Evolutionary conservation across 805 yeast genomes (phyloP), one percentile per base, ranked within the genome.

Genomic region (Zygotorulaspora chibaensis): DNA sequence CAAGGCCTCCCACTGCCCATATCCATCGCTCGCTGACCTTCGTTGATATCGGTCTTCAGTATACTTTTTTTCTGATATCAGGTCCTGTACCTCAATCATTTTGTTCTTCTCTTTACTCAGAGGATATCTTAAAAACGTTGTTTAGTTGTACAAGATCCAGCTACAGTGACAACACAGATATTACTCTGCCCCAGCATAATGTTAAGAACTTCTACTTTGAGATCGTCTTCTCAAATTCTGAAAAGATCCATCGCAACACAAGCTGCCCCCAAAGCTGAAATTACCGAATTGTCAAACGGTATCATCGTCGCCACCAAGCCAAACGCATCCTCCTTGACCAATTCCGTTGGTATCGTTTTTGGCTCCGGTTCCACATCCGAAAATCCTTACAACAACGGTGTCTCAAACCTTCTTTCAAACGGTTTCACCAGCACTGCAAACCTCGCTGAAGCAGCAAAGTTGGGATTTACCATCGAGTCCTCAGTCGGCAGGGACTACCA

Each of bases 341-440:
- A 87, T 40, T 74, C 87, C 30, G 73, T 83, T 55, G 91, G 93
- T 67, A 68, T 83, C 47, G 85, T 75, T 66, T 71, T 75, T 63
- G 84, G 83, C 55, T 85, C 89, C 42, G 95, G 95, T 66, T 80
- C 91, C 40, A 74, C 89, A 65, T 68, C 84, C 43, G 95, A 86
- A 68, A 84, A 83, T 69, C 74, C 87, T 36, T 84, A 80, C 78
- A 83, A 81, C 73, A 85, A 86, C 57, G 95, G 95, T 78, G 80
- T 83, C 43, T 78, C 91, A 45, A 77, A 83, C 52, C 69, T 86
- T 56, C 72, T 80, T 54, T 71, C 83, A 63, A 69, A 74, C 49
- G 66, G 76, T 18, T 70, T 84, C 61, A 63, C 67, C 31, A 56
- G 64, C 9, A 61, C 65, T 29, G 63, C 65, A 45, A 66, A 55